Evolutionary conservation across 768 basidiomycete genomes (phyloP).

Genomic region (Rhodotorula sphaerocarpa): DNA sequence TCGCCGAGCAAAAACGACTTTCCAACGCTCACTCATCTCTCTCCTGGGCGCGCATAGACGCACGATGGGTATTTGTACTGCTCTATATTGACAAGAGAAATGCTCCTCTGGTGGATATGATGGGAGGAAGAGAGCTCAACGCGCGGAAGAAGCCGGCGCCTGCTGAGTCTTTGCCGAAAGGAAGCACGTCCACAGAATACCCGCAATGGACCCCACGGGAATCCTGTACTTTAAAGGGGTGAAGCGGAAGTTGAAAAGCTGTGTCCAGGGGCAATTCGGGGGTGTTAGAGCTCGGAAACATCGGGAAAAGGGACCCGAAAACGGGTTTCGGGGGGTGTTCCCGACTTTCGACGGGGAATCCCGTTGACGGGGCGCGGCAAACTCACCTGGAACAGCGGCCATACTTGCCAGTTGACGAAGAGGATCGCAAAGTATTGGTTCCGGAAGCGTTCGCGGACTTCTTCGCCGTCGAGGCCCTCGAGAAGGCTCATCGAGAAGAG

Average conservation of each 20-base stretch:
- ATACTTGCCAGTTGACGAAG: conserved; percentile 35
- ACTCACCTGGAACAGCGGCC: conserved; percentile 29
- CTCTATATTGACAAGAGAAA: too few species aligned
- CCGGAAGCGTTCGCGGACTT: conserved; percentile 20
- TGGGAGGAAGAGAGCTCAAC: too few species aligned
- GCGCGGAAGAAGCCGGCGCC: too few species aligned
- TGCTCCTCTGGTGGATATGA: too few species aligned
- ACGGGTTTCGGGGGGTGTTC: background rate
- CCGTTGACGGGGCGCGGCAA: background rate
- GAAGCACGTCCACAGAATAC: conserved; percentile 29
- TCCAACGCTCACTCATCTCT: too few species aligned
- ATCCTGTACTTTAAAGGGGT: conserved; percentile 26
- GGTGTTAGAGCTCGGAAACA: background rate
- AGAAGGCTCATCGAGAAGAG: conserved; percentile 32
- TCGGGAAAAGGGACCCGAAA: background rate
- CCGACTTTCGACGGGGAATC: too few species aligned
- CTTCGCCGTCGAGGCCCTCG: conserved; percentile 27
- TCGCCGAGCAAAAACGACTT: too few species aligned
- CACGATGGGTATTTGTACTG: too few species aligned
- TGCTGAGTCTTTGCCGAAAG: background rate
- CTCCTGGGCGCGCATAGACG: too few species aligned
- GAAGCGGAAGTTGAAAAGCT: conserved; percentile 35
- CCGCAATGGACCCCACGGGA: conserved; percentile 22
- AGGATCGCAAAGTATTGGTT: conserved; percentile 28
- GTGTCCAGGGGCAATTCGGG: background rate